Conservation (phyloP, 139 green algal species). For the Medakamo hakoo region DNA sequence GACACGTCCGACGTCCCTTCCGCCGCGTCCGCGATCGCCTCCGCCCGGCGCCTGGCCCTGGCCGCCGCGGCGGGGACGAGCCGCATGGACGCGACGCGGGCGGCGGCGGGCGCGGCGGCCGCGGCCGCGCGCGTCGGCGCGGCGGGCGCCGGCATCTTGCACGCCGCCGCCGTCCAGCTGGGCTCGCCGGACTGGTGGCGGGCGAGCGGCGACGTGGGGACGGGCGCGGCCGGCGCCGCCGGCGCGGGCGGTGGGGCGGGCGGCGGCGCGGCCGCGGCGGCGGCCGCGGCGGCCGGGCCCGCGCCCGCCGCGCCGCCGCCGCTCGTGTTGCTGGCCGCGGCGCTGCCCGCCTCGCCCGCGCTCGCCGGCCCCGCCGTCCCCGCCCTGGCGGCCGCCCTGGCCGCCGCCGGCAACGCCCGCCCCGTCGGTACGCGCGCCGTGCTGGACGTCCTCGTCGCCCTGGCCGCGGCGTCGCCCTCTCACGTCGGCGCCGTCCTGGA, state of each 20-base stretch:
- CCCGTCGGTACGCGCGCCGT: background rate
- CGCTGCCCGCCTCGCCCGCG: too few species aligned
- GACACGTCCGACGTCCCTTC: background rate
- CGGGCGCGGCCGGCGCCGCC: too few species aligned
- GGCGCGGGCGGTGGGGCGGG: too few species aligned
- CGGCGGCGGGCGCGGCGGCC: too few species aligned
- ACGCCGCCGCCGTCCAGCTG: background rate
- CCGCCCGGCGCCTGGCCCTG: background rate
- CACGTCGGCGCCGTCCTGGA: slow-evolving; percentile 7
- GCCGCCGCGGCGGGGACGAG: too few species aligned
- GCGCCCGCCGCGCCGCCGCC: too few species aligned
- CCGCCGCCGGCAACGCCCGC: background rate
- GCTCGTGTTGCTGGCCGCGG: too few species aligned
- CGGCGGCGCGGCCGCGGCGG: too few species aligned
- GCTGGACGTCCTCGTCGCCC: background rate
- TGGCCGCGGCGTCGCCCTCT: background rate
- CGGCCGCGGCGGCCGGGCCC: too few species aligned
- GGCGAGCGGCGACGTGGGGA: too few species aligned
- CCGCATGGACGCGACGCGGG: background rate
- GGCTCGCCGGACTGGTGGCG: background rate
- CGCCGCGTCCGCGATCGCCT: background rate
- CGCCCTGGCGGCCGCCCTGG: background rate
- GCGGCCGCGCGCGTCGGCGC: background rate
- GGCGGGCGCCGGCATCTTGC: background rate
- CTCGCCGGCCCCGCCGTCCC: background rate